Evolutionary conservation across 345 rosid species (phyloP), one percentile per base, ranked within the genome.

Genomic region (Clausena lansium): DNA sequence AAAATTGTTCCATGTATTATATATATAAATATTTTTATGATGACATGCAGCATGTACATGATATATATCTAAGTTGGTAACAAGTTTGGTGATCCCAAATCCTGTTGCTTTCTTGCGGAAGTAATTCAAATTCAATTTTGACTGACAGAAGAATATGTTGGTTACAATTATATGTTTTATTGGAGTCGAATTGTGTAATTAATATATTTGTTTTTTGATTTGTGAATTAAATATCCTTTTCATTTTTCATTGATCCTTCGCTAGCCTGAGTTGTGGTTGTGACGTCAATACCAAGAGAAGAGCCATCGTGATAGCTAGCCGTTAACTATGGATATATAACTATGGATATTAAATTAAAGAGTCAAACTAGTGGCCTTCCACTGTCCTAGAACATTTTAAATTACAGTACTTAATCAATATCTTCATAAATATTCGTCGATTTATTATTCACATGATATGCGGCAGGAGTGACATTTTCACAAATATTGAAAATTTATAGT

Each of bases 41-140:
- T 36, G n/a, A 38, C 36, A 54, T 57, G 66, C 67, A 30, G 14
- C 38, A 38, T 25, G 28, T 33, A 36, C 4, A 15, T 11, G 1
- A 24, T 36, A 17, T 32, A 28, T 36, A 62, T 47, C 54, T 17
- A 77, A 41, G 67, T 59, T 77, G 67, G 74, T 70, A 57, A 22
- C n/a, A 30, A 68, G 74, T 68, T 68, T 77, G 68, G 79, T 77
- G 74, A 77, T 68, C 60, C 58, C 71, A 63, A 71, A 61, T 61
- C 58, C 27, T 63, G 39, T 71, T 78, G 69, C 71, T 58, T 60
- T 36, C 20, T 67, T 28, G 20, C 15, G 39, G 35, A 71, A 22
- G 69, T 61, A 19, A 45, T 41, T 27, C 35, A 61, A 62, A 28
- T 35, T 45, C 25, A 62, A 45, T 50, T 28, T 50, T 50, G 71